Percentiles rank a stretch among this genome's conserved stretches.
Evolutionary conservation across 441 rosid genomes (phyloP).

Genomic region (Jatropha podagrica): DNA sequence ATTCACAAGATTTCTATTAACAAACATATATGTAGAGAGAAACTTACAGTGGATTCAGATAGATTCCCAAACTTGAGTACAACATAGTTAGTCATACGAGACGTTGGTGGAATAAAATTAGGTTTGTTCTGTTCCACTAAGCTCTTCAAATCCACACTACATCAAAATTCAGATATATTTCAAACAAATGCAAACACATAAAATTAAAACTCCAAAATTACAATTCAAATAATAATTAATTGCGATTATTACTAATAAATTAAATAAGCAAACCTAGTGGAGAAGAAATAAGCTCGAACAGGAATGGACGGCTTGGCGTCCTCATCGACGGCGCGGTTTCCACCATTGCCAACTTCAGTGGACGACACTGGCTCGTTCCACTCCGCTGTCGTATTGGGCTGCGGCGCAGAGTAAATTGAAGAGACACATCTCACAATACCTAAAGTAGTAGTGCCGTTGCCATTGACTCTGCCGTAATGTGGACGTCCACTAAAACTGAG

Average conservation of each 20-base stretch:
- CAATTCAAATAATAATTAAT: too few species aligned
- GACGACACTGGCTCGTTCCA: conserved; percentile 56
- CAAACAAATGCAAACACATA: too few species aligned
- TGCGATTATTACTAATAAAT: too few species aligned
- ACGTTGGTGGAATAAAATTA: conserved; percentile 83
- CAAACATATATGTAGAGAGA: neutral
- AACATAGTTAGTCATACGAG: conserved; percentile 89
- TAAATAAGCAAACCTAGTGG: conserved; percentile 59
- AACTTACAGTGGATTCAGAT: conserved; percentile 54
- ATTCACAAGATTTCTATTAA: too few species aligned
- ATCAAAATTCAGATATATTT: conserved; percentile 1
- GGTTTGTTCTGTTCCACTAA: conserved; percentile 78
- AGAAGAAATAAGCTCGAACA: conserved; percentile 81
- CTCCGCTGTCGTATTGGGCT: conserved; percentile 26
- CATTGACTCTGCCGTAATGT: neutral
- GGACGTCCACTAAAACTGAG: conserved; percentile 5
- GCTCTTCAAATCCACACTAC: conserved; percentile 91
- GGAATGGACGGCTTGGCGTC: conserved; percentile 62
- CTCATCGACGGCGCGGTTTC: conserved; percentile 30
- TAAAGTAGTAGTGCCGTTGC: conserved; percentile 9
- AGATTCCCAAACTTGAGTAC: conserved; percentile 80
- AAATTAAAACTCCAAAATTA: too few species aligned
- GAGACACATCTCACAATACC: conserved; percentile 41
- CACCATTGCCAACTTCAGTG: conserved; percentile 43
- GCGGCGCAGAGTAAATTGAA: conserved; percentile 43